Conservation (phyloP, 2,329 filamentous ascomycete species). For the Seiridium cupressi region DNA sequence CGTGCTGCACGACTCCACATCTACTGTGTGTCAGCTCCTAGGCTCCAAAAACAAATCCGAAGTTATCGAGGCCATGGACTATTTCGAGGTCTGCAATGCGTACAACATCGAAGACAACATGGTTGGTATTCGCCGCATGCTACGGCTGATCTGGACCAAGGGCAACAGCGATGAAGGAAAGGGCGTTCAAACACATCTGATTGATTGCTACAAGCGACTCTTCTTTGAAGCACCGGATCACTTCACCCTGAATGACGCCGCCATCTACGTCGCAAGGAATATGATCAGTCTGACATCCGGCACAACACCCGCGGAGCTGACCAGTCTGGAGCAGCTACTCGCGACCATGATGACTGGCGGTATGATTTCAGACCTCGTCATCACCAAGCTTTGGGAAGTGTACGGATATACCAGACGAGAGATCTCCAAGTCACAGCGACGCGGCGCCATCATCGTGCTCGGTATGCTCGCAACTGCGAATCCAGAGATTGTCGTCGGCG, state of each 20-base stretch:
- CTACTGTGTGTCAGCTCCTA: conserved; percentile 79
- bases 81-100: conserved; percentile 91
- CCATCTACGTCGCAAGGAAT: conserved; percentile 93
- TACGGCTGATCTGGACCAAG: conserved; percentile 98
- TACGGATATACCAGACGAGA: conserved; percentile 93
- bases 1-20: conserved; percentile 79
- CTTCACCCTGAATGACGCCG: conserved; percentile 84
- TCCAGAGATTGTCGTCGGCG: conserved; percentile 87
- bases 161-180: conserved; percentile 99
- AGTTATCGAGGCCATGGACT: conserved; percentile 98
- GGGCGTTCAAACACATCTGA: conserved; percentile 92
- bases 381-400: conserved; percentile 94
- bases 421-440: conserved; percentile 85
- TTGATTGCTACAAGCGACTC: conserved; percentile 92
- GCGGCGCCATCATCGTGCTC: conserved; percentile 92
- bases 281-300: conserved; percentile 99
- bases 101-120: conserved; percentile 96
- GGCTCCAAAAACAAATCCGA: conserved; percentile 97
- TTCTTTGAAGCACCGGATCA: conserved; percentile 94
- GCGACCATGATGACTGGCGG: conserved; percentile 97
- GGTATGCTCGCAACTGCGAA: conserved; percentile 95
- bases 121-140: conserved; percentile 88
- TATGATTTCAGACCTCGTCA: conserved; percentile 79
- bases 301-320: conserved; percentile 90
- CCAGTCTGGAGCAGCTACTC: conserved; percentile 89